Evolutionary conservation across 768 basidiomycete species (phyloP), one percentile per base, ranked within the genome.

Genomic region (Leucocoprinus birnbaumii): DNA sequence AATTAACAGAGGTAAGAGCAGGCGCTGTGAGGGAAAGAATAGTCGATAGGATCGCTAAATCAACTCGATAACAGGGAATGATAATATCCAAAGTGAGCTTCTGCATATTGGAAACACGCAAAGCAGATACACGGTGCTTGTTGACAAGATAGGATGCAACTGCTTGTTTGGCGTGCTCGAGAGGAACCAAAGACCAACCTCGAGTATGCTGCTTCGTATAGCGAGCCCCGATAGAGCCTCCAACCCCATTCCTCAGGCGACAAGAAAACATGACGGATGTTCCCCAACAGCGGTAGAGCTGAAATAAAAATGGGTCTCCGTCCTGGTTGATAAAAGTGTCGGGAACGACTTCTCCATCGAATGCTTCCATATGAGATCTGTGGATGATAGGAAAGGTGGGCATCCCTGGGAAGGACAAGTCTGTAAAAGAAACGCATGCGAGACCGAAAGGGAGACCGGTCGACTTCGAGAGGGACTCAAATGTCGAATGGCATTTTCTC

Each of bases 371-470:
- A 59, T 85, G 84, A 0, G 68, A 77, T 22, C 75, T 74, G 54
- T 83, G 80, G 42, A 85, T 48, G 48, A 84, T 69, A 0, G 84
- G 84, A 59, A 84, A 84, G 0, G 82, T 84, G 0, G 82, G 82
- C 80, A 85, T 83, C 0, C 81, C 84, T 0, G 78, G 79, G 59
- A 83, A 85, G 8, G 73, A 69, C 16, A 63, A 67, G 58, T 84
- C 81, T 5, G 75, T 81, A 65, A 85, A 83, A 0, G 81, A 76
- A 2, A 85, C 75, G 38, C 82, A 83, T 9, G 81, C 84, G 46
- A 84, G 73, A 4, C 83, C 83, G 4, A 65, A 59, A 3, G 77
- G 79, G 0, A 70, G 65, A 2, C 61, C 57, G 4, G 67, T 59
- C 11, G 57, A 51, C 11, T 56, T 22, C 0, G 77, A 59, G 9